phyloP scores from a whole-genome alignment of 2,329 filamentous ascomycete genomes.

The Ambrosiella beaveri region DNA sequence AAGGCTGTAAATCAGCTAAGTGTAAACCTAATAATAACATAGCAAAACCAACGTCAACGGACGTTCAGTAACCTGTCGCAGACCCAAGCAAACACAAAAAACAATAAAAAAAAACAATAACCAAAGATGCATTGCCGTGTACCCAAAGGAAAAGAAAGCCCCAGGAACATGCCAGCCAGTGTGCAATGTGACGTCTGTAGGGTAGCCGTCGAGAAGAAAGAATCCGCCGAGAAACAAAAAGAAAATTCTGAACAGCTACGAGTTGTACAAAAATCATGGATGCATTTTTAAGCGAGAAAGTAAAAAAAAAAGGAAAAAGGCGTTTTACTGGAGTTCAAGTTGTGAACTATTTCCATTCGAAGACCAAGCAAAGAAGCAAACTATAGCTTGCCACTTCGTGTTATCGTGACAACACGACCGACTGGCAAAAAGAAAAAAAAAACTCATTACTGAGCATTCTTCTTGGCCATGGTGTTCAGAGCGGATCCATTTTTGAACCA shows the following conservation, averaged over 20 bases:
- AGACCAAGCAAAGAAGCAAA: background rate
- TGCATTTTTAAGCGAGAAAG: background rate
- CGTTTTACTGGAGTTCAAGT: background rate
- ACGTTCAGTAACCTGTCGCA: conserved; percentile 7
- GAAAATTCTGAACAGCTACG: background rate
- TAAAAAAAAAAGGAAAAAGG: conserved; percentile 1
- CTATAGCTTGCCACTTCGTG: background rate
- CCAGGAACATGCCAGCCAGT: conserved; percentile 5
- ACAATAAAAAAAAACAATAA: background rate
- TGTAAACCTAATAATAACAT: background rate
- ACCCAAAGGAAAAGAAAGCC: background rate
- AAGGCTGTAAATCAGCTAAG: background rate
- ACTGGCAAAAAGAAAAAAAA: background rate
- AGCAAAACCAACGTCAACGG: conserved; percentile 8
- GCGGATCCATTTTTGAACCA: conserved; percentile 99
- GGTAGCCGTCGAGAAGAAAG: background rate
- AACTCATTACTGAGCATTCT: conserved; percentile 17
- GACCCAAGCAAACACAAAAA: conserved; percentile 7
- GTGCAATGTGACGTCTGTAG: background rate
- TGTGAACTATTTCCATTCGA: too few species aligned
- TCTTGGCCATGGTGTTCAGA: conserved; percentile 95
- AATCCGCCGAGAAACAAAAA: background rate
- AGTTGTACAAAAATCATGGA: background rate
- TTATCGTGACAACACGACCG: background rate
- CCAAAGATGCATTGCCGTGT: conserved; percentile 8